Percentiles rank a stretch among this genome's conserved stretches.
Conservation (phyloP, 208 protist genomes). For the Crithidia sp. region DNA sequence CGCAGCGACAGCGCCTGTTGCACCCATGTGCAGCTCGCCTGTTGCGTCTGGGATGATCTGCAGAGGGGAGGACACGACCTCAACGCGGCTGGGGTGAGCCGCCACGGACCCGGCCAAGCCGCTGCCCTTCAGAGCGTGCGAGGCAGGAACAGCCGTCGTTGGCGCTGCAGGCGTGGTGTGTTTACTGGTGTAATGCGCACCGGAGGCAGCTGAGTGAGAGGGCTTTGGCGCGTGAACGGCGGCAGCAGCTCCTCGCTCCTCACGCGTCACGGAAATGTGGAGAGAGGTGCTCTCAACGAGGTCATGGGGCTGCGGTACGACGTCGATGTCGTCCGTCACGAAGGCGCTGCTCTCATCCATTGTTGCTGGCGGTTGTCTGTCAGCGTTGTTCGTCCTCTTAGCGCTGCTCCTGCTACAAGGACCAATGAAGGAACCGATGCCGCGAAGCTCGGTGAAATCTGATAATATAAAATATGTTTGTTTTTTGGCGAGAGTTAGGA, state of each 20-base stretch:
- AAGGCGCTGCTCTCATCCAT: constrained; percentile 48
- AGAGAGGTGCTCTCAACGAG: constrained; percentile 20
- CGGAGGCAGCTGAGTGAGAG: background rate
- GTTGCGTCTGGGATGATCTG: constrained; percentile 2
- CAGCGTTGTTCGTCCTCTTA: too few species aligned
- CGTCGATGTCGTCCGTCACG: constrained; percentile 8
- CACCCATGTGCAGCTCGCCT: constrained; percentile 1
- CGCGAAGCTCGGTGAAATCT: too few species aligned
- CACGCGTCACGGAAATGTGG: constrained; percentile 12
- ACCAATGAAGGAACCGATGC: too few species aligned
- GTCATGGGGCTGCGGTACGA: background rate
- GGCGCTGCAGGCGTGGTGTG: background rate
- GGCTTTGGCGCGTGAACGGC: background rate
- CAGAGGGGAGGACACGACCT: constrained; percentile 18
- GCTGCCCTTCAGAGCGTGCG: background rate
- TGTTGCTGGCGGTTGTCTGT: background rate
- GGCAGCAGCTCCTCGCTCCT: background rate
- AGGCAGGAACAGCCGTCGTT: background rate
- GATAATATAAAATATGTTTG: too few species aligned
- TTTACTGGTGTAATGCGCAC: background rate
- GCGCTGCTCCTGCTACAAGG: too few species aligned
- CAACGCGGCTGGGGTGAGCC: background rate
- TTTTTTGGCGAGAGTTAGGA: too few species aligned
- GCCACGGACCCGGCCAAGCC: background rate
- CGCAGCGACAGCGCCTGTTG: background rate